These are phyloP conservation scores for Fagus crenata DNA, from an alignment of 306 rosid species.

Conservation along the genomic window DNA sequence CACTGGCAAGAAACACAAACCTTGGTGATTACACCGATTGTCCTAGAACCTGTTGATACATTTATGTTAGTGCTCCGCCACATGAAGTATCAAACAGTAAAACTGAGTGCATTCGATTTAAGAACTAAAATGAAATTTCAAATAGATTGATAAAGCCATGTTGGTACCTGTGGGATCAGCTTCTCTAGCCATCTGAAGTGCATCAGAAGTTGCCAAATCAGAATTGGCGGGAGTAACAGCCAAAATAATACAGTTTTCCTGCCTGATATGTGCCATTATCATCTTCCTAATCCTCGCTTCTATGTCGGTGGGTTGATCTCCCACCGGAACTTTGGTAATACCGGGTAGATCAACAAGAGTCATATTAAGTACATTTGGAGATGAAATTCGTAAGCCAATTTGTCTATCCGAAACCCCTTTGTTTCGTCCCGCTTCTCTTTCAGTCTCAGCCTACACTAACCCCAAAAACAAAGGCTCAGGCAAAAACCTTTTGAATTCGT, in stretches of 20 bases:
- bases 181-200: constrained; percentile 96
- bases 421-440: constrained; percentile 89
- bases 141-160: background rate
- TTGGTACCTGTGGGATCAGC: constrained; percentile 92
- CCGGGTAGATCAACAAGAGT: constrained; percentile 99
- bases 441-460: constrained; percentile 67
- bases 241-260: constrained; percentile 77
- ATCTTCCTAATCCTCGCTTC: constrained; percentile 93
- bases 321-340: constrained; percentile 96
- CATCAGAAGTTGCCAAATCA: constrained; percentile 97
- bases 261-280: constrained; percentile 93
- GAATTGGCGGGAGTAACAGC: constrained; percentile 98
- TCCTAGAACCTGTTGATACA: constrained; percentile 67
- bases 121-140: constrained; percentile 1
- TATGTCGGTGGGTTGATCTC: constrained; percentile 95
- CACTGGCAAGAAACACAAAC: constrained; percentile 42
- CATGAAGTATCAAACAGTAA: constrained; percentile 18
- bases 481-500: no score
- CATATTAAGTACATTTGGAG: constrained; percentile 95
- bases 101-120: background rate
- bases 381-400: constrained; percentile 87
- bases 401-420: constrained; percentile 97
- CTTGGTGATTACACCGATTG: constrained; percentile 96
- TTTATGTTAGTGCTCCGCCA: background rate
- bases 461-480: background rate